phyloP scores from a whole-genome alignment of 2,329 filamentous ascomycete genomes.

The Aspergillus clavatus region DNA sequence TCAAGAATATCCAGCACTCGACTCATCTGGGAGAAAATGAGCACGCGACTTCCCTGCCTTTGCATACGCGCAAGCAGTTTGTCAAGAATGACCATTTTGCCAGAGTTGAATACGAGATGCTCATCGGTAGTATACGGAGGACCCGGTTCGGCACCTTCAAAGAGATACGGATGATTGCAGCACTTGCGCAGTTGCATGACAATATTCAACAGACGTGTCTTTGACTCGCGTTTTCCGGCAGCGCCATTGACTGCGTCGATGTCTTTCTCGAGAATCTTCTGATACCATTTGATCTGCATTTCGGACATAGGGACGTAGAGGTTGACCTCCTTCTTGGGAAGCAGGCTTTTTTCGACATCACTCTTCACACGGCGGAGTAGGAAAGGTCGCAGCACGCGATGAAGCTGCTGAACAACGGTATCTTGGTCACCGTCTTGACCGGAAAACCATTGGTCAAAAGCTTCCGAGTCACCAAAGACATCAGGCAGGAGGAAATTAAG shows the following conservation, averaged over 20 bases:
- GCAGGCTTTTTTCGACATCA: conserved; percentile 94
- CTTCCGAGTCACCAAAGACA: conserved; percentile 93
- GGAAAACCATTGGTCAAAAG: conserved; percentile 98
- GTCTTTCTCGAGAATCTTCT: conserved; percentile 97
- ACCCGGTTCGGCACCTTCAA: conserved; percentile 93
- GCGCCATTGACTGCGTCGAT: conserved; percentile 98
- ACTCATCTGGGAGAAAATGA: conserved; percentile 99
- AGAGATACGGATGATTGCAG: conserved; percentile 97
- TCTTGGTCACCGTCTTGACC: conserved; percentile 87
- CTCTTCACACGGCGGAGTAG: conserved; percentile 92
- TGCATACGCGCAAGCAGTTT: conserved; percentile 80
- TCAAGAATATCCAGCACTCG: conserved; percentile 94
- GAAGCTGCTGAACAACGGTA: conserved; percentile 90
- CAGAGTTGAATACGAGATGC: conserved; percentile 86
- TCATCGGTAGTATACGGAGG: conserved; percentile 98
- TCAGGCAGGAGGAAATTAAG: conserved; percentile 97
- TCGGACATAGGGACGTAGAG: conserved; percentile 97
- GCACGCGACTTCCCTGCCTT: conserved; percentile 83
- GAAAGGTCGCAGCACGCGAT: conserved; percentile 89
- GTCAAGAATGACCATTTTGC: conserved; percentile 96
- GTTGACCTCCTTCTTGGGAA: conserved; percentile 97
- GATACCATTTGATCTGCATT: conserved; percentile 99
- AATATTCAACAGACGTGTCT: conserved; percentile 94
- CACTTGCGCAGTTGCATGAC: conserved; percentile 99
- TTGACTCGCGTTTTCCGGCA: conserved; percentile 92